phyloP scores from a whole-genome alignment of 495 filamentous ascomycete species.

The Xylaria bambusicola region DNA sequence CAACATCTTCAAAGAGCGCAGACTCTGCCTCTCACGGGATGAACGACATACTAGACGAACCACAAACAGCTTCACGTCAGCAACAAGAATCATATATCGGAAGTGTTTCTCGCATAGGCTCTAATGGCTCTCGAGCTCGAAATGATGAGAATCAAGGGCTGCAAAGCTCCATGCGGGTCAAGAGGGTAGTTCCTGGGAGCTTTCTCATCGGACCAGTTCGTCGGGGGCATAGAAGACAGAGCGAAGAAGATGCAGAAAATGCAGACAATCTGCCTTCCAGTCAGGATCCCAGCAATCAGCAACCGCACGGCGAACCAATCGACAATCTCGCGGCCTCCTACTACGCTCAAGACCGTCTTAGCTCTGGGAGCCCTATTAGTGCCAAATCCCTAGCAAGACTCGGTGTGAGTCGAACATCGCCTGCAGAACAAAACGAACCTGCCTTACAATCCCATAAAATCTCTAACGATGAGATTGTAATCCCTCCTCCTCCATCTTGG shows the following conservation, averaged over 20 bases:
- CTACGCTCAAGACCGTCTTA: slow-evolving; percentile 41
- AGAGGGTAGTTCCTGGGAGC: slow-evolving; percentile 68
- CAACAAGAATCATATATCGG: slow-evolving; percentile 36
- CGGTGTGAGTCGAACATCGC: slow-evolving; percentile 33
- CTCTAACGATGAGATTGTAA: slow-evolving; percentile 32
- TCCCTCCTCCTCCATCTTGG: slow-evolving; percentile 63
- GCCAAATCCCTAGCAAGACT: slow-evolving; percentile 38
- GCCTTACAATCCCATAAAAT: slow-evolving; percentile 19
- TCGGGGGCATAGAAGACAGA: slow-evolving; percentile 70
- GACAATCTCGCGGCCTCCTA: slow-evolving; percentile 40
- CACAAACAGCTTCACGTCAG: slow-evolving; percentile 42
- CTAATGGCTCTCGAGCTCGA: slow-evolving; percentile 50
- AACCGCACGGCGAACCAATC: slow-evolving; percentile 26
- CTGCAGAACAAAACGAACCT: slow-evolving; percentile 19
- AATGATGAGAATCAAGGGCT: slow-evolving; percentile 59
- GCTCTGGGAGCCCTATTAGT: slow-evolving; percentile 49
- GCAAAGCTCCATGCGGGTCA: slow-evolving; percentile 72
- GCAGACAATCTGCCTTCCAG: slow-evolving; percentile 36
- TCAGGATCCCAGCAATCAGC: slow-evolving; percentile 41
- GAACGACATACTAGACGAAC: slow-evolving; percentile 44
- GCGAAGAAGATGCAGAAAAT: slow-evolving; percentile 65
- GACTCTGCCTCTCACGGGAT: slow-evolving; percentile 29
- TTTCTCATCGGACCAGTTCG: slow-evolving; percentile 76
- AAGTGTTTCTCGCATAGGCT: slow-evolving; percentile 52
- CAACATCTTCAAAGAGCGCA: slow-evolving; percentile 37